Base-by-base conservation (phyloP, 2,329 filamentous ascomycete genomes). In the Fusarium agapanthi region DNA sequence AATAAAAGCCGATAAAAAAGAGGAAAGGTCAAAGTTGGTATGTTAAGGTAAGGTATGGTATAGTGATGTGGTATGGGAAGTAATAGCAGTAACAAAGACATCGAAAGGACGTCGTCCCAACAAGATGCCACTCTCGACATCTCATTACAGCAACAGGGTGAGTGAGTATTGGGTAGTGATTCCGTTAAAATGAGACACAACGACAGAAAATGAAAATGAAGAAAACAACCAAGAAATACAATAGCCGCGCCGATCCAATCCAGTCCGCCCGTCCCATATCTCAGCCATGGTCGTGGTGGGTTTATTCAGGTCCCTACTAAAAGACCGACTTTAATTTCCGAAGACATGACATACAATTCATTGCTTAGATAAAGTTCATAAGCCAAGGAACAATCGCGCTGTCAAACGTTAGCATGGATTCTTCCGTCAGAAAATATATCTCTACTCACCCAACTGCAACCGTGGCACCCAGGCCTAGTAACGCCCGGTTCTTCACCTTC, bases 401-500 rank as follows among this genome's bases (percentile, higher is more conserved):
- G 63, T 44, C 5, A 35, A 28, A 26, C 16, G 71, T 76, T 76
- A 80, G 73, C 55, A 54, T 13, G 38, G 3, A 13, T 41, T 13
- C 30, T 20, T 18, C 41, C 34, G 14, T 22, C 10, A 18, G 7
- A 7, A 15, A 15, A 51, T 13, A 22, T 3, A 22, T 41, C 16
- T 63, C 14, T 30, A 92, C 95, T 85, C 89, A 98, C 96, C 95
- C 95, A 81, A 98, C 88, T 64, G 93, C 94, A 80, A 98, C 88
- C 51, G 94, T 96, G 65, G 94, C 94, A 71, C 92, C 93, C 59
- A 98, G 89, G 65, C 96, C 95, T 71, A 97, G 88, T 69, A 97
- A 85, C 51, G 96, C 94, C 79, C 95, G 90, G 82, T 91, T 94
- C 83, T 94, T 92, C 74, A 98, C 94, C 79, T 91, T 93, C 83